Evolutionary conservation across 176 grass and related monocot genomes (phyloP), one percentile per base, ranked within the genome.

Genomic region (Thalia dealbata): DNA sequence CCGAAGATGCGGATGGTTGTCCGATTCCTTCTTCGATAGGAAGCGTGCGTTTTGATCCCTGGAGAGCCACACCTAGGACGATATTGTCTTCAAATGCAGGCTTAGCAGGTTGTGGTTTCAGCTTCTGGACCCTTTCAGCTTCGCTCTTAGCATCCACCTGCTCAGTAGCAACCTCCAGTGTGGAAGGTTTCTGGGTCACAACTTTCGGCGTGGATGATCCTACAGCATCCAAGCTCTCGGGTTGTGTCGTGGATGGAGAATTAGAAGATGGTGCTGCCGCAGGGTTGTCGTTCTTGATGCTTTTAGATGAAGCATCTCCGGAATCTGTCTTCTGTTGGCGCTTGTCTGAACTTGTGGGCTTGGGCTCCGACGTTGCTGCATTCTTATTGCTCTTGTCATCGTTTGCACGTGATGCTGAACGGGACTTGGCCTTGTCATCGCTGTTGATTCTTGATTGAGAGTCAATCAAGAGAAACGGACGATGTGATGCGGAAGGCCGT

Each of bases 21-120:
- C 81, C 71, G 78, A 78, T 88, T 26, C 85, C 85, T 73, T 91
- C 90, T 61, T 99, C 90, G 13, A 99, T 93, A 69, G 90, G 90
- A 8, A 99, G 81, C 13, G 95, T 99, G 50, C 90, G 75, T 74
- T 91, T 99, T 12, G 95, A 99, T n/a, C 95, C 95, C 23, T 86
- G 85, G 25, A 99, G 87, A 67, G 95, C 95, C n/a, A 99, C 66
- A 21, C 90, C 95, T 48, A 99, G 79, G 48, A 99, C 83, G 78
- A 99, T 93, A 72, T 99, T 99, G 66, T 91, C 90, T 79, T 91
- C 90, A 70, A 93, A 99, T 29, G 67, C 81, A 29, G 85, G 77
- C 35, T 90, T 91, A 21, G 77, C 73, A 60, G 25, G 64, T 69
- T 52, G 52, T 16, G 73, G 30, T 12, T 74, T 77, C 11, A 24